Percentiles rank a stretch among this genome's conserved stretches.
Evolutionary conservation across 306 rosid species (phyloP).

Genomic region (Acacia crassicarpa): DNA sequence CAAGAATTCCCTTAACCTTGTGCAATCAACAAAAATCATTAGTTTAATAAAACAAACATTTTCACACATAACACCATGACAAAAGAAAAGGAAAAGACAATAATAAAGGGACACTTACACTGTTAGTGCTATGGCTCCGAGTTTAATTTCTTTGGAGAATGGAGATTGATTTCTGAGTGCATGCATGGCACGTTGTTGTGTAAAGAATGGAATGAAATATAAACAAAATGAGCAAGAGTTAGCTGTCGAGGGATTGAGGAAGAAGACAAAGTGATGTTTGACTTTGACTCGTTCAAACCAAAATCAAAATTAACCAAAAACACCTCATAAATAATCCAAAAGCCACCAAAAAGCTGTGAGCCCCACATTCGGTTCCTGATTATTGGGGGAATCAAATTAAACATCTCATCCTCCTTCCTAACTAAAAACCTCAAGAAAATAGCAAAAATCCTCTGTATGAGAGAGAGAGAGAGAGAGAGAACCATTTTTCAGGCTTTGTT

Average conservation of each 20-base stretch:
- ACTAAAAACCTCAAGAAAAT: conserved; percentile 2
- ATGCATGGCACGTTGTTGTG: conserved; percentile 32
- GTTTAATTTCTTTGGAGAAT: not conserved
- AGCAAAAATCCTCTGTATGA: not conserved
- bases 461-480: not conserved
- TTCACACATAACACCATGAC: not conserved
- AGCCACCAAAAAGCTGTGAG: not conserved
- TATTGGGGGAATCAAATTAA: conserved; percentile 26
- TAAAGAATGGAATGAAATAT: conserved; percentile 13
- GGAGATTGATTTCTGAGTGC: not conserved
- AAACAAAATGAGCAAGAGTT: not conserved
- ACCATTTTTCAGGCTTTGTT: conserved; percentile 30
- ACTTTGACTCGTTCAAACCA: conserved; percentile 46
- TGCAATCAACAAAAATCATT: not conserved
- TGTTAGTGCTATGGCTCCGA: too few species aligned
- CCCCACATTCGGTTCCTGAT: conserved; percentile 34
- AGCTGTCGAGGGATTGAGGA: not conserved
- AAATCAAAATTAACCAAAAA: not conserved
- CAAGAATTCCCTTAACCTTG: not conserved
- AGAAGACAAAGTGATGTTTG: not conserved
- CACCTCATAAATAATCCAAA: conserved; percentile 9
- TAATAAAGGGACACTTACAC: too few species aligned
- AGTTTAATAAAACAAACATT: not conserved
- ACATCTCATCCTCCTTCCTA: conserved; percentile 4
- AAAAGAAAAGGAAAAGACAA: too few species aligned